Evolutionary conservation across 208 protist genomes (phyloP).

Genomic region (Trichomonas gallinae): DNA sequence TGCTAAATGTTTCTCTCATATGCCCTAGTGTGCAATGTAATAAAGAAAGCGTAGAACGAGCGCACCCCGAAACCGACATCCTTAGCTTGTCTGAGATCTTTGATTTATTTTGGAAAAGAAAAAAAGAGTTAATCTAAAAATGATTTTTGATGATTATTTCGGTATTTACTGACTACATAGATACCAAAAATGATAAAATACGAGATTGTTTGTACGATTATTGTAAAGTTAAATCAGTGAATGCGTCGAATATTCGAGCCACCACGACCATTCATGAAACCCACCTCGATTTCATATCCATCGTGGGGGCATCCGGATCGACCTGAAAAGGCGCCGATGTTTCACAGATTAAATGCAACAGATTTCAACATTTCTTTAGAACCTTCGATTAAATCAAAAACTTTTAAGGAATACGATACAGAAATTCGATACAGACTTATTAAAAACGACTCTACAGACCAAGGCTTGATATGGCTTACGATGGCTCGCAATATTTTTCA

Average conservation of each 20-base stretch:
- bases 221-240: background rate
- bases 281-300: background rate
- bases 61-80: too few relatives aligned
- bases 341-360: background rate
- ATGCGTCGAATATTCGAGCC: background rate
- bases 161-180: too few relatives aligned
- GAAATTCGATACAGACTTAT: background rate
- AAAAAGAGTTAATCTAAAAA: too few relatives aligned
- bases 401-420: background rate
- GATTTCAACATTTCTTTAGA: background rate
- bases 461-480: background rate
- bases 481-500: background rate
- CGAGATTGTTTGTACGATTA: background rate
- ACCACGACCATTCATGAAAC: background rate
- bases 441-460: background rate
- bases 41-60: too few relatives aligned
- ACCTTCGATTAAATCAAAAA: background rate
- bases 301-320: background rate
- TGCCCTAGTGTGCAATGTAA: too few relatives aligned
- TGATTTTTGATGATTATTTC: too few relatives aligned
- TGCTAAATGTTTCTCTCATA: too few relatives aligned
- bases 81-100: too few relatives aligned
- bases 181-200: too few relatives aligned
- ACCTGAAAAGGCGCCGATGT: background rate
- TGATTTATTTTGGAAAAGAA: too few relatives aligned